Percentiles rank a stretch among this genome's conserved stretches.
Evolutionary conservation across 306 rosid species (phyloP).

Genomic region (Mucuna pruriens): DNA sequence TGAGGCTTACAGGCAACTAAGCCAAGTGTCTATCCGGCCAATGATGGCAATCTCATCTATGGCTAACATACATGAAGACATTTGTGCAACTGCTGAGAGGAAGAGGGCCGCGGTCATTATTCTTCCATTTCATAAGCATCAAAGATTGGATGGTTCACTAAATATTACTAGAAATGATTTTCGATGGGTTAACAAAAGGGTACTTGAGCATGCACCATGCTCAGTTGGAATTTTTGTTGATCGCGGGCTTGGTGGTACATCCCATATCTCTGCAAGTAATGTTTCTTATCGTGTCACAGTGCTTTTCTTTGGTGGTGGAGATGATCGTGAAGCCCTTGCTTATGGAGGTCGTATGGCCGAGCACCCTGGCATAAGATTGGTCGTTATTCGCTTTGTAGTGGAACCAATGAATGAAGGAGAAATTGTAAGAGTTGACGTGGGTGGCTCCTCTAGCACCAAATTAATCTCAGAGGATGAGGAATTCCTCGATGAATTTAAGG

Average conservation of each 20-base stretch:
- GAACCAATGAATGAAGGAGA: constrained; percentile 47
- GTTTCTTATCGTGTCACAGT: constrained; percentile 66
- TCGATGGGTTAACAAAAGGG: constrained; percentile 65
- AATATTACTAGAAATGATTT: constrained; percentile 63
- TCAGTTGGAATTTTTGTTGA: constrained; percentile 84
- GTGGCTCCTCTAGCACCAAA: constrained; percentile 27
- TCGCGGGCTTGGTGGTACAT: constrained; percentile 85
- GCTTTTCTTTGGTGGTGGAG: constrained; percentile 87
- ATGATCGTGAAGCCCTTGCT: constrained; percentile 85
- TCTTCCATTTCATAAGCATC: constrained; percentile 93
- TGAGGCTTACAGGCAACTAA: constrained; percentile 72
- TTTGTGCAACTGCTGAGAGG: constrained; percentile 72
- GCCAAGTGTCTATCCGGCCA: constrained; percentile 70
- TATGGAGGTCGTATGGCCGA: constrained; percentile 77
- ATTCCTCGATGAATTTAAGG: constrained; percentile 52
- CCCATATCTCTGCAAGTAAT: constrained; percentile 70
- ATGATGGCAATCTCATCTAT: constrained; percentile 85
- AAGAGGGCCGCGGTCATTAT: constrained; percentile 68
- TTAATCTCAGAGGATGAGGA: constrained; percentile 50
- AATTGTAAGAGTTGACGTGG: constrained; percentile 46
- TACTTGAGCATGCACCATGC: constrained; percentile 78
- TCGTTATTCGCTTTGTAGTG: constrained; percentile 56
- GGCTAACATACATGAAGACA: constrained; percentile 76
- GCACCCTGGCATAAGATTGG: constrained; percentile 83
- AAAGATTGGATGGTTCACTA: constrained; percentile 67